Evolutionary conservation across 345 rosid genomes (phyloP).

Genomic region (Hypericum perforatum): DNA sequence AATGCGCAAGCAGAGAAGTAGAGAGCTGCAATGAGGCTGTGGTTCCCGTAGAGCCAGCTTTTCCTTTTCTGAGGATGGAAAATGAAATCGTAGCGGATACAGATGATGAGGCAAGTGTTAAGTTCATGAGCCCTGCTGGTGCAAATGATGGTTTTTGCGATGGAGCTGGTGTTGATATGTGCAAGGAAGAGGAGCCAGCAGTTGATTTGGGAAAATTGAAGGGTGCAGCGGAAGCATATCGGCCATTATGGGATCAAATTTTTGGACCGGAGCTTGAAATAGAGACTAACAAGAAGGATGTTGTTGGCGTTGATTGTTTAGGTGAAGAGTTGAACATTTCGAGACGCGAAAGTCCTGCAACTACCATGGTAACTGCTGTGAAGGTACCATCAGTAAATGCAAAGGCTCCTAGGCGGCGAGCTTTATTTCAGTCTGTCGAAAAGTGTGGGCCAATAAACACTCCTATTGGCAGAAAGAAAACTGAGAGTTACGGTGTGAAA

Average conservation of each 20-base stretch:
- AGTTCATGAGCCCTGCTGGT: conserved; percentile 6
- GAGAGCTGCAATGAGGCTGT: conserved; percentile 3
- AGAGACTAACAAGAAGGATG: conserved; percentile 10
- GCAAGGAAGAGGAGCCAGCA: conserved; percentile 13
- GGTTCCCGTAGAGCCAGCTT: conserved; percentile 18
- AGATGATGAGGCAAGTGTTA: conserved; percentile 1
- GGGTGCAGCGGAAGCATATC: conserved; percentile 9
- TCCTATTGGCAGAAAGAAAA: conserved; percentile 28
- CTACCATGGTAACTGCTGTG: neutral
- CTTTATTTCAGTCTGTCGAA: conserved; percentile 23
- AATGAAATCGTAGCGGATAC: conserved; percentile 8
- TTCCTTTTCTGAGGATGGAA: conserved; percentile 15
- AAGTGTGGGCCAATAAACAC: conserved; percentile 18
- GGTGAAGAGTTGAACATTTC: no score
- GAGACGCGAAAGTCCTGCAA: no score
- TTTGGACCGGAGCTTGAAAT: neutral
- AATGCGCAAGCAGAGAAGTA: no score
- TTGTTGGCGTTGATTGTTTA: neutral
- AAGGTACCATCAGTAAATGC: conserved; percentile 16
- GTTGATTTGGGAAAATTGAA: conserved; percentile 15
- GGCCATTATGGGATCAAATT: conserved; percentile 8
- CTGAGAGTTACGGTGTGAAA: conserved; percentile 25
- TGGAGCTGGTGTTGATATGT: conserved; percentile 14
- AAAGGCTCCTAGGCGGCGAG: conserved; percentile 24
- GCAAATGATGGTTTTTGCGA: conserved; percentile 3